Evolutionary conservation across 768 basidiomycete species (phyloP).

Genomic region (Amanita exitialis): DNA sequence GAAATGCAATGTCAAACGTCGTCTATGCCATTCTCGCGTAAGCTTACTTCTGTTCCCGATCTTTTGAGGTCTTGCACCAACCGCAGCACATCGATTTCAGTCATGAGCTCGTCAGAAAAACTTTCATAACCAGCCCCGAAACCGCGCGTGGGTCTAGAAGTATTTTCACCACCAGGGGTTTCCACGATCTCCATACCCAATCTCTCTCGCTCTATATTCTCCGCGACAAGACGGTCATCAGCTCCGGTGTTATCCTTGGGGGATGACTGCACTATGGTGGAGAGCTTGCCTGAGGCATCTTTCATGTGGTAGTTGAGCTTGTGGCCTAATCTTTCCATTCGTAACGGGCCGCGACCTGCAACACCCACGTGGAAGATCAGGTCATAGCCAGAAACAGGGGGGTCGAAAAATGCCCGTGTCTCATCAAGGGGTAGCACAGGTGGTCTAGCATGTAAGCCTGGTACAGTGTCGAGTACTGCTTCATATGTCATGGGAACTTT

Average conservation of each 20-base stretch:
- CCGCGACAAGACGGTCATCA: slow-evolving; percentile 20
- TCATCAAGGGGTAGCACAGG: slow-evolving; percentile 35
- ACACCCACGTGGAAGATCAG: slow-evolving; percentile 66
- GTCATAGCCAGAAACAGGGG: slow-evolving; percentile 47
- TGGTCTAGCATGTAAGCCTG: slow-evolving; percentile 51
- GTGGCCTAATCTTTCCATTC: slow-evolving; percentile 58
- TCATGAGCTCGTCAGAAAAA: slow-evolving; percentile 45
- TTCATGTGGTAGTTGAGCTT: slow-evolving; percentile 63
- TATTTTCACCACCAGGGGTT: slow-evolving; percentile 20
- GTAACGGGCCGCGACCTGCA: slow-evolving; percentile 50
- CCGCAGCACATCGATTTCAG: slow-evolving; percentile 50
- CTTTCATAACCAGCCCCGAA: slow-evolving; percentile 41
- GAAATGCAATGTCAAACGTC: slow-evolving; percentile 6
- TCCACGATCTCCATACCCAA: slow-evolving; percentile 28
- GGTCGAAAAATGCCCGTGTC: slow-evolving; percentile 21
- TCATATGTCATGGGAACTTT: slow-evolving; percentile 52
- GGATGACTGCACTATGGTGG: slow-evolving; percentile 34
- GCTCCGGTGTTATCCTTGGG: slow-evolving; percentile 29
- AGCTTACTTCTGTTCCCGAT: slow-evolving; percentile 36
- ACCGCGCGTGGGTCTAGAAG: slow-evolving; percentile 28
- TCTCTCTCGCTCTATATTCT: slow-evolving; percentile 15
- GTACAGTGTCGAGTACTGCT: slow-evolving; percentile 41
- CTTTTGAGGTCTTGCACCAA: slow-evolving; percentile 46
- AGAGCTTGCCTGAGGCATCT: slow-evolving; percentile 48
- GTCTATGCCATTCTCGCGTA: not conserved